Evolutionary conservation across 768 basidiomycete species (phyloP).

Genomic region (Symmetrospora coprosmae): DNA sequence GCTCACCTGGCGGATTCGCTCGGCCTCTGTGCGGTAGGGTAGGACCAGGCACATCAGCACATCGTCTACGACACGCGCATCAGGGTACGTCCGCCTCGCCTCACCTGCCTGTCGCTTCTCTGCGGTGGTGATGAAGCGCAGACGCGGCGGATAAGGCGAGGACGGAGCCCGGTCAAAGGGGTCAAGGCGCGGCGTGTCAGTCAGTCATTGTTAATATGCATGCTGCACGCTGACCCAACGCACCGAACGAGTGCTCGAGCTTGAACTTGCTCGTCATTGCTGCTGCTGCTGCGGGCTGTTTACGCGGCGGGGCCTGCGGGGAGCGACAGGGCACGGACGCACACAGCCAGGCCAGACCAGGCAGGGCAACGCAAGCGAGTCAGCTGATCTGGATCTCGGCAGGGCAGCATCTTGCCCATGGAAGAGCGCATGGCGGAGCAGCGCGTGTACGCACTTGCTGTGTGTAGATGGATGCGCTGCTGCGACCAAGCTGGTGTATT

Average conservation of each 20-base stretch:
- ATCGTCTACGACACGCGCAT: not conserved
- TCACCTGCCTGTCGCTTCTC: conserved; percentile 17
- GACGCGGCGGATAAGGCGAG: not conserved
- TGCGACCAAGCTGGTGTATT: not conserved
- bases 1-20: conserved; percentile 18
- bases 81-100: not conserved
- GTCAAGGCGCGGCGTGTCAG: not conserved
- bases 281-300: not conserved
- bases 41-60: not conserved
- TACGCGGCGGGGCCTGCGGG: not conserved
- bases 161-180: not conserved
- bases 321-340: not conserved
- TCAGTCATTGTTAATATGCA: not conserved
- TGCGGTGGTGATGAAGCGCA: not conserved
- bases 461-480: not conserved
- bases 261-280: conserved; percentile 86
- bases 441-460: not conserved
- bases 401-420: not conserved
- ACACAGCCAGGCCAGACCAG: not conserved
- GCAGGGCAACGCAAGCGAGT: not conserved
- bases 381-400: not conserved
- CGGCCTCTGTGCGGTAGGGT: conserved; percentile 20
- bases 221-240: conserved; percentile 37
- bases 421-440: not conserved
- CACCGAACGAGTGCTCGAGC: conserved; percentile 98